Percentiles rank a stretch among this genome's conserved stretches.
Conservation (phyloP, 2,329 filamentous ascomycete species). For the Colletotrichum tanaceti region DNA sequence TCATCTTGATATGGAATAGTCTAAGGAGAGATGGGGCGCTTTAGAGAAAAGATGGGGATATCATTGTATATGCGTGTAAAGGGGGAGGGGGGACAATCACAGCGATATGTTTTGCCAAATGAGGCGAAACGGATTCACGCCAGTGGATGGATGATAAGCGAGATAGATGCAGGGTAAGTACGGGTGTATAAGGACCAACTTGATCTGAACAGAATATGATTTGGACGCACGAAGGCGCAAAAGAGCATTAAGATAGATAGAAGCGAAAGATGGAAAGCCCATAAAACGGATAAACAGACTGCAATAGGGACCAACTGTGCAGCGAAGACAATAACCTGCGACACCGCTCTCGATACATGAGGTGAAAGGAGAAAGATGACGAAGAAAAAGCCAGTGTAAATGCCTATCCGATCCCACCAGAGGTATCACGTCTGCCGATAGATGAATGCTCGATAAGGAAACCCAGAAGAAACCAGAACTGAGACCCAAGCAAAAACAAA, state of each 20-base stretch:
- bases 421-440: constrained; percentile 41
- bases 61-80: constrained; percentile 35
- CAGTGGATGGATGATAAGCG: neutral
- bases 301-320: constrained; percentile 3
- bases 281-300: neutral
- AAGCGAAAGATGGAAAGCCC: neutral
- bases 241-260: constrained; percentile 21
- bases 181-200: constrained; percentile 13
- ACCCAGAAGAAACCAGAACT: constrained; percentile 26
- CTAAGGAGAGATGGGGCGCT: neutral
- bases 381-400: constrained; percentile 37
- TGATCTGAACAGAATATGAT: constrained; percentile 1
- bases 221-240: neutral
- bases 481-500: constrained; percentile 17
- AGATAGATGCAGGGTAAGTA: neutral
- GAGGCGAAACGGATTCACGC: constrained; percentile 8
- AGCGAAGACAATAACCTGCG: constrained; percentile 8
- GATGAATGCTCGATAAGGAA: constrained; percentile 42
- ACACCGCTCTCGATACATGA: constrained; percentile 8
- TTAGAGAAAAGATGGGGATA: constrained; percentile 29
- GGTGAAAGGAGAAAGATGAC: neutral
- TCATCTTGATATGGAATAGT: neutral
- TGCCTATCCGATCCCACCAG: constrained; percentile 37
- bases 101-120: constrained; percentile 3
- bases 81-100: neutral